Evolutionary conservation across 1,284 basidiomycete species (phyloP), one percentile per base, ranked within the genome.

Genomic region (Sanghuangporus sanghuang): DNA sequence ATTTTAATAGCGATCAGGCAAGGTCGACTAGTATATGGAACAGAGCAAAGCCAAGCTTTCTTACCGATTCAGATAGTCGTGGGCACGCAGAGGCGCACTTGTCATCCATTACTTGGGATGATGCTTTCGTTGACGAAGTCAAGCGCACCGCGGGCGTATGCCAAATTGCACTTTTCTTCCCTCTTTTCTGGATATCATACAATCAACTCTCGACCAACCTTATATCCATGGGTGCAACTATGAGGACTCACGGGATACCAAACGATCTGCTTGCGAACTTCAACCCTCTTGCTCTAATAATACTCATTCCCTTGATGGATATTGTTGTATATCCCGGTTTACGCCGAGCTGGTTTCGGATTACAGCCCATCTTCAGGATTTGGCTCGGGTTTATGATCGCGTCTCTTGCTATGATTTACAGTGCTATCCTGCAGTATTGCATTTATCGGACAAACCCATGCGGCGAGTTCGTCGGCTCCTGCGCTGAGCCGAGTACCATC

Each of bases 131-230:
- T 18, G 83, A 81, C 60, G 86, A 89, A 72, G 83, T 89, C 56
- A 74, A 77, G 23, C 79, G 85, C 68, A 86, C 84, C 1, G 69
- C 84, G 70, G 82, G 82, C 67, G 87, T 87, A n/a, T 89, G 87
- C 76, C 74, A 77, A 58, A 85, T 89, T 53, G 87, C 89, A 75
- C 68, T 81, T 54, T 85, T 83, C 74, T 82, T 80, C 74, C 81
- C 82, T 36, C 72, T 81, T 72, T 85, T 75, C 74, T 85, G 83
- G 82, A 75, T 84, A 8, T 77, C 78, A 62, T 83, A 83, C 73
- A 81, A 77, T 48, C 80, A 83, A 64, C 79, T 81, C 60, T 78
- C 79, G 61, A 82, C 81, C 67, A 87, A 86, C 71, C 75, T 87
- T 44, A 79, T 80, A n/a, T 80, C 79, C 12, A 74, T 80, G 61